Percentiles rank a stretch among this genome's conserved stretches.
Evolutionary conservation across 495 filamentous ascomycete genomes (phyloP).

Genomic region (Aspergillus cristatus): DNA sequence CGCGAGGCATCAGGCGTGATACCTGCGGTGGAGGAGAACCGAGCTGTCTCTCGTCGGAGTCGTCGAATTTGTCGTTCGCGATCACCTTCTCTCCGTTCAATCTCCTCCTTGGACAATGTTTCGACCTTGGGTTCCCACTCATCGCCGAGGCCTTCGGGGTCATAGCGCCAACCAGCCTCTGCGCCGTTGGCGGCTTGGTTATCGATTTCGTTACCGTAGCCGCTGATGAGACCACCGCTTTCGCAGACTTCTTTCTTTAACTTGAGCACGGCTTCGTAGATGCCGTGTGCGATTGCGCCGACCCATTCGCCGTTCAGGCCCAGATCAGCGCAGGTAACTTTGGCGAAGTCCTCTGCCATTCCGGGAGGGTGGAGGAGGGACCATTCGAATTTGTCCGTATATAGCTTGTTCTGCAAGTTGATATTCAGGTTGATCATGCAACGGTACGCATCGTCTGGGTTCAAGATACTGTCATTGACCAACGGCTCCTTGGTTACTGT

Average conservation of each 20-base stretch:
- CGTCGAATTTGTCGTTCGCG: slow-evolving; percentile 83
- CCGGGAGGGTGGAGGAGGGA: slow-evolving; percentile 87
- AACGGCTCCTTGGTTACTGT: slow-evolving; percentile 33
- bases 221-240: slow-evolving; percentile 66
- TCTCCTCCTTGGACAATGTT: slow-evolving; percentile 84
- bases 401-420: slow-evolving; percentile 84
- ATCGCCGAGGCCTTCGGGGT: slow-evolving; percentile 77
- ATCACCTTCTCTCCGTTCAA: slow-evolving; percentile 94
- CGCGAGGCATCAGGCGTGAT: slow-evolving; percentile 57
- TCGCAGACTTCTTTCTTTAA: slow-evolving; percentile 96
- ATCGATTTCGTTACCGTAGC: slow-evolving; percentile 68
- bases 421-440: slow-evolving; percentile 88
- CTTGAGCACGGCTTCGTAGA: slow-evolving; percentile 89
- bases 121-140: slow-evolving; percentile 96
- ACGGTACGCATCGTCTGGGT: slow-evolving; percentile 85
- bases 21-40: slow-evolving; percentile 77
- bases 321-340: slow-evolving; percentile 82
- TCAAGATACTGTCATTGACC: slow-evolving; percentile 49
- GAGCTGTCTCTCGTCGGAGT: slow-evolving; percentile 79
- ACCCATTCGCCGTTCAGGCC: slow-evolving; percentile 90
- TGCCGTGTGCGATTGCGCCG: slow-evolving; percentile 85
- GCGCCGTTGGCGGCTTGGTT: slow-evolving; percentile 73
- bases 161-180: slow-evolving; percentile 90
- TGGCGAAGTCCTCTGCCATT: slow-evolving; percentile 86
- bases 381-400: slow-evolving; percentile 98